Conservation (phyloP, 2,329 filamentous ascomycete species). For the Neofusicoccum kwambonambiense region DNA sequence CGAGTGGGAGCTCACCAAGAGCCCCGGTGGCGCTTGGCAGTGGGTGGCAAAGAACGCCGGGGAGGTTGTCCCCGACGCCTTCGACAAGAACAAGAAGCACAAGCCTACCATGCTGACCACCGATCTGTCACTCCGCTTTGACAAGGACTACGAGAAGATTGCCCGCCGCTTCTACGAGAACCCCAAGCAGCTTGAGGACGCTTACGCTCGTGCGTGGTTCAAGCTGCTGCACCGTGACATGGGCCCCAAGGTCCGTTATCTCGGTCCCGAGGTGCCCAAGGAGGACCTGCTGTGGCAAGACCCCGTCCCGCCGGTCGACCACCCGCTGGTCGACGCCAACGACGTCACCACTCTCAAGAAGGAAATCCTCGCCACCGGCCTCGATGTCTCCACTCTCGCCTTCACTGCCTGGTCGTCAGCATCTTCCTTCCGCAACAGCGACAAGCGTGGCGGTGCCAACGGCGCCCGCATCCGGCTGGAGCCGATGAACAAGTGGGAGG, state of each 20-base stretch:
- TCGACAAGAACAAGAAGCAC: conserved; percentile 68
- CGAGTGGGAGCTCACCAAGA: conserved; percentile 75
- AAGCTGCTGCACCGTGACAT: conserved; percentile 81
- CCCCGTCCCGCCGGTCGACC: conserved; percentile 61
- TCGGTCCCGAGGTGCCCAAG: conserved; percentile 71
- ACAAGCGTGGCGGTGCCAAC: conserved; percentile 82
- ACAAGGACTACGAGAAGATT: conserved; percentile 74
- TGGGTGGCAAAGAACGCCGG: conserved; percentile 71
- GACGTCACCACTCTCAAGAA: conserved; percentile 68
- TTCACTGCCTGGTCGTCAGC: conserved; percentile 42
- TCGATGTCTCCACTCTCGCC: conserved; percentile 62
- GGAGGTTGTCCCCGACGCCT: conserved; percentile 68
- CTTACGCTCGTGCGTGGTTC: conserved; percentile 75
- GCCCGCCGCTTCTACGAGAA: conserved; percentile 67
- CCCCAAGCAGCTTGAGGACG: conserved; percentile 66
- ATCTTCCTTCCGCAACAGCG: conserved; percentile 52
- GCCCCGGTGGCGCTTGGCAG: conserved; percentile 73
- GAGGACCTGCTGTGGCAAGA: conserved; percentile 76
- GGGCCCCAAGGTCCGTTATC: conserved; percentile 67
- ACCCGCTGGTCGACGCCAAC: conserved; percentile 59
- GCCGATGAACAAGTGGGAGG: conserved; percentile 69
- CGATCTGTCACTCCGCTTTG: conserved; percentile 70
- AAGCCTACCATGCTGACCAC: conserved; percentile 74
- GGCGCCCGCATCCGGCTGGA: conserved; percentile 73
- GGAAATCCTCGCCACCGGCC: conserved; percentile 62